Percentiles rank a stretch among this genome's conserved stretches.
phyloP scores from a whole-genome alignment of 2,329 filamentous ascomycete genomes.

The Kalaharituber pfeilii region DNA sequence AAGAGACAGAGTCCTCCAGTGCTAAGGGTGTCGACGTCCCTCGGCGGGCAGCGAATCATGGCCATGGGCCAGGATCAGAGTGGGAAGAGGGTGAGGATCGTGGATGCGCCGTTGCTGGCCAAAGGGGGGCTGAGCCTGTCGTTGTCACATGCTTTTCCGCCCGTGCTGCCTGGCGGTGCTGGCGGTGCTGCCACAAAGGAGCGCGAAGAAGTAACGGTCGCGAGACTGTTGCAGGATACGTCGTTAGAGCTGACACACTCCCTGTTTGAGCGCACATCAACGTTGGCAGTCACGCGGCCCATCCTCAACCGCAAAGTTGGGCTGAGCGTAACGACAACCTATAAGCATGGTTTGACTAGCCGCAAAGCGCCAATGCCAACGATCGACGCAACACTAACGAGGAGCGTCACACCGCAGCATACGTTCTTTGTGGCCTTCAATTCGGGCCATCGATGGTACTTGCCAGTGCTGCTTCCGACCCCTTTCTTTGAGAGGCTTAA shows the following conservation, averaged over 20 bases:
- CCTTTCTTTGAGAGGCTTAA: not conserved
- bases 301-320: not conserved
- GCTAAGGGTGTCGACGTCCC: not conserved
- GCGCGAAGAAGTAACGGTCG: not conserved
- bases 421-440: slow-evolving; percentile 13
- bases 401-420: slow-evolving; percentile 6
- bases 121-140: not conserved
- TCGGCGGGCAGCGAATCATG: not conserved
- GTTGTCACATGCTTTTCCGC: not conserved
- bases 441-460: slow-evolving; percentile 10
- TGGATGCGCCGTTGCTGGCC: not conserved
- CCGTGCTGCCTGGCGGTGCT: not conserved
- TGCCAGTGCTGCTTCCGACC: no score
- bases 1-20: not conserved
- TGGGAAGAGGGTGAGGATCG: not conserved
- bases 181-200: not conserved
- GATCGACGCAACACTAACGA: slow-evolving; percentile 8
- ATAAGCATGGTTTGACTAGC: not conserved
- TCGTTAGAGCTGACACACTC: not conserved
- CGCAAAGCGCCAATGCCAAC: not conserved
- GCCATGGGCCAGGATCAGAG: not conserved
- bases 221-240: not conserved
- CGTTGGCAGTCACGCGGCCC: not conserved
- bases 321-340: not conserved
- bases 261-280: not conserved